A percentile compares a stretch with the other conserved stretches of the same genome.
phyloP scores from a whole-genome alignment of 1,139 yeast genomes.

The Saccharomyces hybrid region DNA sequence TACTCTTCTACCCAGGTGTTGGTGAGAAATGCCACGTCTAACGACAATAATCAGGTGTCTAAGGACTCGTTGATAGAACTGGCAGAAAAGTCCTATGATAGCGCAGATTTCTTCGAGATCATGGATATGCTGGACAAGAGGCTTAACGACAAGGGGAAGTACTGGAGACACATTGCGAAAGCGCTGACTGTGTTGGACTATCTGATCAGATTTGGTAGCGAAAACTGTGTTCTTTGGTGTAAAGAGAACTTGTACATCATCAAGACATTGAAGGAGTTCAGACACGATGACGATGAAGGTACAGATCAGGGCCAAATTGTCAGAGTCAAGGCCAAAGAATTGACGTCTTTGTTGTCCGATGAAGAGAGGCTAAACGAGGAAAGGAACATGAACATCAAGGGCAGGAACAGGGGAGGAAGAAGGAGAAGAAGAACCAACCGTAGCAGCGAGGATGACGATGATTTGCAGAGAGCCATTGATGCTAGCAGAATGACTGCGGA shows the following conservation, averaged over 20 bases:
- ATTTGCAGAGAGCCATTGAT: slow-evolving; percentile 72
- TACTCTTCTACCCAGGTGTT: slow-evolving; percentile 78
- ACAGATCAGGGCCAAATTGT: slow-evolving; percentile 84
- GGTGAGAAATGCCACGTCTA: slow-evolving; percentile 89
- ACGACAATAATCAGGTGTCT: slow-evolving; percentile 80
- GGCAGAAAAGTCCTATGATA: slow-evolving; percentile 63
- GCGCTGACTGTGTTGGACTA: slow-evolving; percentile 81
- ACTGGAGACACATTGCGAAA: slow-evolving; percentile 96
- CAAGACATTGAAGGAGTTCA: slow-evolving; percentile 86
- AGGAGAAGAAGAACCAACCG: slow-evolving; percentile 30
- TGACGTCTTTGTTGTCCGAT: slow-evolving; percentile 70
- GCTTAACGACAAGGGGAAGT: slow-evolving; percentile 90
- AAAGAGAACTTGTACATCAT: slow-evolving; percentile 82
- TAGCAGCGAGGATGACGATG: slow-evolving; percentile 52
- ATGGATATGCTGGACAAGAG: slow-evolving; percentile 95
- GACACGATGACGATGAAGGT: slow-evolving; percentile 70
- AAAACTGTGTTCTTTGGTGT: slow-evolving; percentile 89
- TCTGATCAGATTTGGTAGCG: slow-evolving; percentile 78
- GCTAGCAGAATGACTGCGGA: slow-evolving; percentile 79
- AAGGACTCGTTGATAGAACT: slow-evolving; percentile 79
- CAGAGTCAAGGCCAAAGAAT: slow-evolving; percentile 84
- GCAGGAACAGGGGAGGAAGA: slow-evolving; percentile 22
- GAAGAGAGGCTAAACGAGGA: slow-evolving; percentile 77
- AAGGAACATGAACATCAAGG: slow-evolving; percentile 42
- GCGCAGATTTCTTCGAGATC: slow-evolving; percentile 74